A percentile compares a stretch with the other conserved stretches of the same genome.
phyloP scores from a whole-genome alignment of 352 stramenopile genomes.

The Globisporangium mamillatum region DNA sequence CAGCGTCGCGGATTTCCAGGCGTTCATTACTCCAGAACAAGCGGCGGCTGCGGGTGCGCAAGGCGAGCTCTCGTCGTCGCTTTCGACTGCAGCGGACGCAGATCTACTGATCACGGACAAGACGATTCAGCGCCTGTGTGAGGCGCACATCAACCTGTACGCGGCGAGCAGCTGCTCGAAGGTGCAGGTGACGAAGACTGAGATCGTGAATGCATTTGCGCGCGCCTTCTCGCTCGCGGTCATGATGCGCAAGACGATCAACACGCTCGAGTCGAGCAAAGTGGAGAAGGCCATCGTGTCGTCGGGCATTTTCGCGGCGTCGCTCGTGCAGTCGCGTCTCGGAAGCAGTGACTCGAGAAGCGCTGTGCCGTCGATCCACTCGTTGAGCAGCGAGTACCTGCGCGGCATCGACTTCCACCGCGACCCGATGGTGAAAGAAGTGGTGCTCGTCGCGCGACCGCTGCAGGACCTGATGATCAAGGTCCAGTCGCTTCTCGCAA shows the following conservation, averaged over 20 bases:
- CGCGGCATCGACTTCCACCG: slow-evolving; percentile 91
- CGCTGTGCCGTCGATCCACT: slow-evolving; percentile 48
- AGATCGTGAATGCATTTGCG: slow-evolving; percentile 66
- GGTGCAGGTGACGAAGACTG: slow-evolving; percentile 33
- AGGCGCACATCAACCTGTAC: slow-evolving; percentile 70
- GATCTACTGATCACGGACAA: slow-evolving; percentile 72
- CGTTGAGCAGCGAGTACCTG: slow-evolving; percentile 76
- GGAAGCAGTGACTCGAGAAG: slow-evolving; percentile 33
- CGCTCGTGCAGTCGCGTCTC: slow-evolving; percentile 69
- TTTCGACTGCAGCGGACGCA: slow-evolving; percentile 22
- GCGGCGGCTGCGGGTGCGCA: slow-evolving; percentile 4
- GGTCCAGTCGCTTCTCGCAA: slow-evolving; percentile 87
- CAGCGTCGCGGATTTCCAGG: slow-evolving; percentile 59
- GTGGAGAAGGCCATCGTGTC: slow-evolving; percentile 55
- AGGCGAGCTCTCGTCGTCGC: slow-evolving; percentile 14
- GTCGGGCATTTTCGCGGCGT: slow-evolving; percentile 59
- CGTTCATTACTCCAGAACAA: slow-evolving; percentile 52
- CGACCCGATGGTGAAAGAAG: slow-evolving; percentile 92
- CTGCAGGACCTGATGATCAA: slow-evolving; percentile 89
- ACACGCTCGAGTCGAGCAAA: slow-evolving; percentile 35
- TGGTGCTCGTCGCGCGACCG: slow-evolving; percentile 83
- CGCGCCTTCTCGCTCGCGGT: slow-evolving; percentile 67
- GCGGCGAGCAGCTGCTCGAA: slow-evolving; percentile 47
- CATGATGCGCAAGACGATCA: slow-evolving; percentile 65
- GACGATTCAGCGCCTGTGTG: slow-evolving; percentile 67